A percentile compares a stretch with the other conserved stretches of the same genome.
phyloP scores from a whole-genome alignment of 139 green algal genomes.

The Ulvella scutata region DNA sequence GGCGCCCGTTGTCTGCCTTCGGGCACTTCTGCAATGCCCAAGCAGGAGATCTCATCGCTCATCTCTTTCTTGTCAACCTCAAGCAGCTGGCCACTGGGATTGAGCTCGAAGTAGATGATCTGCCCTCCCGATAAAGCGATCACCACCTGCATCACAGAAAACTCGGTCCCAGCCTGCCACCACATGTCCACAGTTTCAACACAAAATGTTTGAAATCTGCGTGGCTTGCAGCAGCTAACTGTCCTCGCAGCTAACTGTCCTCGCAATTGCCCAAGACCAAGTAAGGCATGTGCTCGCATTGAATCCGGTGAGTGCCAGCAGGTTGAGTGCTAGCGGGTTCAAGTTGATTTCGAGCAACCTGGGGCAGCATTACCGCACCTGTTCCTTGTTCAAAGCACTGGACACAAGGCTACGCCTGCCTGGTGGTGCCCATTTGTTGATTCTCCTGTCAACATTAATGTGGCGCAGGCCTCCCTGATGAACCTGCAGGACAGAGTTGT shows the following conservation, averaged over 20 bases:
- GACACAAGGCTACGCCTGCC: slow-evolving; percentile 46
- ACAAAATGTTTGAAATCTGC: too few species aligned
- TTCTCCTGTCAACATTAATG: slow-evolving; percentile 72
- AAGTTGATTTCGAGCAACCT: too few species aligned
- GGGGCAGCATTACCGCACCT: slow-evolving; percentile 34
- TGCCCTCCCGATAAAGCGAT: slow-evolving; percentile 78
- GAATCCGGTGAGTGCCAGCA: too few species aligned
- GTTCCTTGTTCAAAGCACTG: slow-evolving; percentile 56
- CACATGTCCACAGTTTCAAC: too few species aligned
- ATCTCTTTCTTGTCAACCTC: slow-evolving; percentile 89
- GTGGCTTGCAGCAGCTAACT: too few species aligned
- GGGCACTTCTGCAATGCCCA: slow-evolving; percentile 71
- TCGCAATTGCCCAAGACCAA: too few species aligned
- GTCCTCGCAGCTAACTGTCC: too few species aligned
- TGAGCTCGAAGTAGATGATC: slow-evolving; percentile 95
- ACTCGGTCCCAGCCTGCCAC: too few species aligned
- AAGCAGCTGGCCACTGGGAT: slow-evolving; percentile 63
- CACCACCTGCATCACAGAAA: slow-evolving; percentile 44
- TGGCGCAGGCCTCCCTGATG: slow-evolving; percentile 80
- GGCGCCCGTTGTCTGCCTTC: slow-evolving; percentile 46
- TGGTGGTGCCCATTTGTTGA: slow-evolving; percentile 93
- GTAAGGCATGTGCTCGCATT: too few species aligned
- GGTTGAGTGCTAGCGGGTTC: too few species aligned
- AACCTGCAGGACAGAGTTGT: slow-evolving; percentile 83
- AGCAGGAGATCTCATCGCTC: slow-evolving; percentile 65